These are phyloP conservation scores for Acanthamoeba healyi DNA, from an alignment of 208 protist genomes.

Conservation along the genomic window DNA sequence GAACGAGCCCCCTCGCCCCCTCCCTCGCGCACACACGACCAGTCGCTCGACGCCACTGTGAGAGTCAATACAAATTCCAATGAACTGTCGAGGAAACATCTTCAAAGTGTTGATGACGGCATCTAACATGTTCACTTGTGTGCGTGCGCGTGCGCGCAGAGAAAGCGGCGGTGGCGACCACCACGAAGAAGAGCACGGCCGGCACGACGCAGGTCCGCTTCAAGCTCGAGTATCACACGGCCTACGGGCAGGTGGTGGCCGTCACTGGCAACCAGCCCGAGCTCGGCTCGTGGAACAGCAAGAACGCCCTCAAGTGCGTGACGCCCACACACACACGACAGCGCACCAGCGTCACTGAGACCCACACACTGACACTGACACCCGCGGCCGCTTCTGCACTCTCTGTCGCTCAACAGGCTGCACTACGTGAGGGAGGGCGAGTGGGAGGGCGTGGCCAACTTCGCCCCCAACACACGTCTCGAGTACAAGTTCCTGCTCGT, in stretches of 20 bases:
- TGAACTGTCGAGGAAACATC: too few species aligned
- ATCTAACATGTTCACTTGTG: neutral
- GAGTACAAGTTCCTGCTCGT: conserved; percentile 49
- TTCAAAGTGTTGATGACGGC: neutral
- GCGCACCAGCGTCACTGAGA: neutral
- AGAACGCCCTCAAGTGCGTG: conserved; percentile 11
- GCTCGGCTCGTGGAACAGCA: conserved; percentile 10
- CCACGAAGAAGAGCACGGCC: neutral
- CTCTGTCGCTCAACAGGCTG: neutral
- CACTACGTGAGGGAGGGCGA: conserved; percentile 26
- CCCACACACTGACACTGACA: neutral
- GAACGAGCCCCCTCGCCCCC: too few species aligned
- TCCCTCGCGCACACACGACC: neutral
- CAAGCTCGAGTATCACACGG: conserved; percentile 42
- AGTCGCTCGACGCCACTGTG: too few species aligned
- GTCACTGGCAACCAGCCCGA: conserved; percentile 49
- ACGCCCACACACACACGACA: neutral
- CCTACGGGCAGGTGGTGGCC: conserved; percentile 12
- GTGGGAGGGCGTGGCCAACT: conserved; percentile 28
- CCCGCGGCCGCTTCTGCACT: too few species aligned
- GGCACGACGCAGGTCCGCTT: conserved; percentile 48
- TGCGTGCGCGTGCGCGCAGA: neutral
- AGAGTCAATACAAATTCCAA: too few species aligned
- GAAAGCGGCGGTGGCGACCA: neutral
- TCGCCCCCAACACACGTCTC: neutral